These are phyloP conservation scores for Tagetes patula DNA, from an alignment of 129 eudicot species.

Conservation along the genomic window DNA sequence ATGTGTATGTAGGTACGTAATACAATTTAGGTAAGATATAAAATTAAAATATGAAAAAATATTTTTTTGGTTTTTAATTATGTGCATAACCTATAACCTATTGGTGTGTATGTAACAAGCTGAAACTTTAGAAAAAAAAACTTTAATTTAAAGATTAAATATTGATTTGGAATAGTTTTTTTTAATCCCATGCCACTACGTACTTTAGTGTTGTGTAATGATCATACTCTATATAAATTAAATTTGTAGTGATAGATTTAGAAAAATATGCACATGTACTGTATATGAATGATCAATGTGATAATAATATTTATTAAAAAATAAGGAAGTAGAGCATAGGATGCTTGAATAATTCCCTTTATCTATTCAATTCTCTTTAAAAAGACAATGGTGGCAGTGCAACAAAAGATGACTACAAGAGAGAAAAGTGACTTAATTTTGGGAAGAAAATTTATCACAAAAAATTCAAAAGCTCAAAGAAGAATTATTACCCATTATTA, in stretches of 20 bases:
- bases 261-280: background rate
- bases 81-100: no score
- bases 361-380: constrained; percentile 21
- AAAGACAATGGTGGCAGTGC: constrained; percentile 29
- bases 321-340: constrained; percentile 38
- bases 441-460: background rate
- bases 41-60: no score
- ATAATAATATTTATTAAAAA: constrained; percentile 8
- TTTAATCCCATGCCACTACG: no score
- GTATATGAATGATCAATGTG: constrained; percentile 1
- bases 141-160: no score
- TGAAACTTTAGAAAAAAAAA: no score
- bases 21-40: no score
- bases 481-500: constrained; percentile 2
- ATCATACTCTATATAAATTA: background rate
- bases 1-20: no score
- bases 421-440: constrained; percentile 30
- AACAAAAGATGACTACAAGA: constrained; percentile 18
- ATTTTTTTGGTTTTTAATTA: no score
- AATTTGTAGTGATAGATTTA: background rate
- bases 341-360: constrained; percentile 36
- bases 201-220: no score
- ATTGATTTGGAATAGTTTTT: no score
- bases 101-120: no score
- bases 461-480: background rate